Conservation (phyloP, 2,329 filamentous ascomycete genomes). For the Alternaria consortialis region DNA sequence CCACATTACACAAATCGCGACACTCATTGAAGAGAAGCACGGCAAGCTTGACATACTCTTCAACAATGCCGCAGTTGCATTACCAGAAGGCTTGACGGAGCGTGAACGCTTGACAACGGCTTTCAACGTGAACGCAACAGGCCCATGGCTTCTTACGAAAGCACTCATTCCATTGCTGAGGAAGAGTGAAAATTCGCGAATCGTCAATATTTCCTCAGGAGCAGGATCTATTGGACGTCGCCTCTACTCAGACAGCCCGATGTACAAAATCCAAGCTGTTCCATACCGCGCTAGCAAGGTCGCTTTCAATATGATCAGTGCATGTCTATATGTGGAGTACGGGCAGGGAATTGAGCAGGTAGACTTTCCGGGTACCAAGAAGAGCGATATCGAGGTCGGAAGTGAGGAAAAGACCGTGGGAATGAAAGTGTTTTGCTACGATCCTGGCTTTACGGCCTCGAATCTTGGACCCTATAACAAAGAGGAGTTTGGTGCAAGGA, state of each 20-base stretch:
- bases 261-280: constrained; percentile 38
- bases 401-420: constrained; percentile 11
- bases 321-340: constrained; percentile 44
- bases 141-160: constrained; percentile 37
- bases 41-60: constrained; percentile 51
- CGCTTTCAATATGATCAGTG: constrained; percentile 53
- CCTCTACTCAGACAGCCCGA: constrained; percentile 33
- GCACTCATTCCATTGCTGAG: constrained; percentile 29
- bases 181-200: constrained; percentile 32
- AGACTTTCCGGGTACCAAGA: constrained; percentile 6
- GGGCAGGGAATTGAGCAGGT: constrained; percentile 24
- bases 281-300: constrained; percentile 52
- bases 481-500: constrained; percentile 48
- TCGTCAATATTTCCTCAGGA: constrained; percentile 50
- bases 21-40: constrained; percentile 34
- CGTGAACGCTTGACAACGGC: constrained; percentile 36
- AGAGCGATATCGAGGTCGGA: neutral
- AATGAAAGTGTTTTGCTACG: constrained; percentile 52
- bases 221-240: constrained; percentile 46
- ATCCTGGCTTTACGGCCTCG: constrained; percentile 51
- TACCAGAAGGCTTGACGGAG: constrained; percentile 24
- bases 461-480: constrained; percentile 47
- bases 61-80: constrained; percentile 51
- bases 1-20: constrained; percentile 52
- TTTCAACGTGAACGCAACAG: constrained; percentile 44